Conservation (phyloP, 495 filamentous ascomycete species). For the Hypomontagnella submonticulosa region DNA sequence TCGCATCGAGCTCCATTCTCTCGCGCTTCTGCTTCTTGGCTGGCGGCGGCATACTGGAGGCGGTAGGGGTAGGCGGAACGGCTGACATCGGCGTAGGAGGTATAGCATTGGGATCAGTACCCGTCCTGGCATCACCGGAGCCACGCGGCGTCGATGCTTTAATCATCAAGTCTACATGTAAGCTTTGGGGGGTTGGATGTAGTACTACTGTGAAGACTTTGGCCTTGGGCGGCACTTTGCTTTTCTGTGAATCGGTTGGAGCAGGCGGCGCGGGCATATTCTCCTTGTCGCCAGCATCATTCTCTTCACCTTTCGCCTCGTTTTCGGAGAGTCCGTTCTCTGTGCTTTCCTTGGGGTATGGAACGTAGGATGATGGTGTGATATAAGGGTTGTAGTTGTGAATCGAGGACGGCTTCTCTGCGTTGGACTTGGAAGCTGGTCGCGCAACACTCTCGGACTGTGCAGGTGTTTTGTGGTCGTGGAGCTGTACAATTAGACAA, state of each 20-base stretch:
- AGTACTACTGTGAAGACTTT: slow-evolving; percentile 82
- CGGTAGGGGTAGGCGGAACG: slow-evolving; percentile 69
- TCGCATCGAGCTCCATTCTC: slow-evolving; percentile 78
- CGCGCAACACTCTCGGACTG: slow-evolving; percentile 67
- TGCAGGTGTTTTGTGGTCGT: slow-evolving; percentile 80
- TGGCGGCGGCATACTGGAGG: slow-evolving; percentile 63
- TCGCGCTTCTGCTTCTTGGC: slow-evolving; percentile 75
- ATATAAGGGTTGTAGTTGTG: slow-evolving; percentile 90
- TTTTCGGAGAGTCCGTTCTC: slow-evolving; percentile 49
- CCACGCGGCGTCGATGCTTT: slow-evolving; percentile 75
- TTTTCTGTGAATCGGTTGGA: slow-evolving; percentile 60
- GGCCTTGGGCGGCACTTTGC: slow-evolving; percentile 63
- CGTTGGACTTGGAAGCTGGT: slow-evolving; percentile 66
- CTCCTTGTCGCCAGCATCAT: slow-evolving; percentile 53
- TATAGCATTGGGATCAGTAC: slow-evolving; percentile 63
- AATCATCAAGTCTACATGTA: slow-evolving; percentile 78
- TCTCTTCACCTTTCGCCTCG: slow-evolving; percentile 46
- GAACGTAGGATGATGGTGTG: slow-evolving; percentile 86
- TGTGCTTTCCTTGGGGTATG: slow-evolving; percentile 73
- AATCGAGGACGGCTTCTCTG: slow-evolving; percentile 77
- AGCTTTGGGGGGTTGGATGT: slow-evolving; percentile 80
- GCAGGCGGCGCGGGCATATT: slow-evolving; percentile 63
- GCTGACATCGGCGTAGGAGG: slow-evolving; percentile 73
- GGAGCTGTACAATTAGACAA: slow-evolving; percentile 90
- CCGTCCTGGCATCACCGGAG: slow-evolving; percentile 56